Percentiles rank a stretch among this genome's conserved stretches.
phyloP scores from a whole-genome alignment of 352 stramenopile species.

The Globisporangium iwayamae region DNA sequence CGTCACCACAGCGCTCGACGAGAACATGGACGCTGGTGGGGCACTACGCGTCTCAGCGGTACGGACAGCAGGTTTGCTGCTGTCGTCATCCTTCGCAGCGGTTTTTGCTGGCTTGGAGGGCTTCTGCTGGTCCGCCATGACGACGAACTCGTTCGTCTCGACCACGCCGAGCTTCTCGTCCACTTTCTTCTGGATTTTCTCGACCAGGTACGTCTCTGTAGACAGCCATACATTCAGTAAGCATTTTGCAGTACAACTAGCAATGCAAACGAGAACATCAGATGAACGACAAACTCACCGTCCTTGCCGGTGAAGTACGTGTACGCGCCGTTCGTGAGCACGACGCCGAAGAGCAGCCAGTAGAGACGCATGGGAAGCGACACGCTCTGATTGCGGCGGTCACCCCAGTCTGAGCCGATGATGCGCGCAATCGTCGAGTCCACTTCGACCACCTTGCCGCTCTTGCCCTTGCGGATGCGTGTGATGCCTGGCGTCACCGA shows the following conservation, averaged over 20 bases:
- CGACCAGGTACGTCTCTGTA: constrained; percentile 46
- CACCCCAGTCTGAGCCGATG: constrained; percentile 74
- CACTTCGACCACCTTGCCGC: constrained; percentile 37
- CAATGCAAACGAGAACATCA: neutral
- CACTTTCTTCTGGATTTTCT: constrained; percentile 51
- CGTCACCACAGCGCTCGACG: constrained; percentile 12
- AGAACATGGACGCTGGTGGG: constrained; percentile 22
- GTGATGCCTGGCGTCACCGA: constrained; percentile 27
- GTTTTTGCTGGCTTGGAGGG: neutral
- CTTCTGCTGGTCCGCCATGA: constrained; percentile 22
- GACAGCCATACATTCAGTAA: neutral
- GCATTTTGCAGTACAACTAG: neutral
- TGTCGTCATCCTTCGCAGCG: neutral
- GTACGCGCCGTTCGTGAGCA: constrained; percentile 59
- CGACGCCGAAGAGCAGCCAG: constrained; percentile 56
- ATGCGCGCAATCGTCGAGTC: constrained; percentile 61
- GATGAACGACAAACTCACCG: constrained; percentile 15
- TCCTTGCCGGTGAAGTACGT: constrained; percentile 54
- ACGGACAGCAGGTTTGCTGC: neutral
- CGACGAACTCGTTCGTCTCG: constrained; percentile 43
- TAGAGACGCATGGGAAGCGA: constrained; percentile 71
- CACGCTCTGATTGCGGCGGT: constrained; percentile 60
- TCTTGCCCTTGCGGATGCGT: constrained; percentile 32
- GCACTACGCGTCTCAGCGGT: neutral
- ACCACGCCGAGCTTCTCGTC: constrained; percentile 47